Percentiles rank a stretch among this genome's conserved stretches.
Evolutionary conservation across 441 rosid genomes (phyloP).

Genomic region (Isatis lusitanica): DNA sequence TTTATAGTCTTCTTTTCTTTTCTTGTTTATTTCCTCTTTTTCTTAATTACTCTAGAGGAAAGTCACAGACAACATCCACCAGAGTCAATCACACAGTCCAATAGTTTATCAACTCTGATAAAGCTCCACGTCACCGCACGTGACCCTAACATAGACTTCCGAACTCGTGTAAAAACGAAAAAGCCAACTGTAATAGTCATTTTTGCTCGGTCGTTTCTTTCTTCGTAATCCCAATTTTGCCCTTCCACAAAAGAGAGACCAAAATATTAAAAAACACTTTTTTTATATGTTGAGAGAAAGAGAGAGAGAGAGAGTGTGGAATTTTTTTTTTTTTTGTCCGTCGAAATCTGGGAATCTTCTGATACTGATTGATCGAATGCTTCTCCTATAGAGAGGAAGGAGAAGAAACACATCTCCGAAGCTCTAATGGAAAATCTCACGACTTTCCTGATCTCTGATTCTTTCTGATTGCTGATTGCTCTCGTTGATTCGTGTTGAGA

Average conservation of each 20-base stretch:
- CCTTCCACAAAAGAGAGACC: neutral
- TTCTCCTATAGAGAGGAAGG: neutral
- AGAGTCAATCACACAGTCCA: neutral
- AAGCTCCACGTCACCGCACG: constrained; percentile 13
- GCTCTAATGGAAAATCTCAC: neutral
- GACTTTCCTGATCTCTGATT: constrained; percentile 21
- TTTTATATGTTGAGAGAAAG: neutral
- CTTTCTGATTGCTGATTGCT: neutral
- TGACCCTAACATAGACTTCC: constrained; percentile 15
- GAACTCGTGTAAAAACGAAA: constrained; percentile 19
- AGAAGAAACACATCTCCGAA: neutral
- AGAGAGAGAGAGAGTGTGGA: constrained; percentile 12
- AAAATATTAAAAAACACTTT: neutral
- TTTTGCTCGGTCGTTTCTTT: constrained; percentile 18
- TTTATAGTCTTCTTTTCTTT: neutral
- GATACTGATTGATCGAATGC: constrained; percentile 34
- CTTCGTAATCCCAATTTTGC: neutral
- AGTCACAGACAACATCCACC: too few species aligned
- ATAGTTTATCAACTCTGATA: neutral
- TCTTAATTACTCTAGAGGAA: too few species aligned
- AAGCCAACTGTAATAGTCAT: constrained; percentile 19
- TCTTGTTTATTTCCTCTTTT: too few species aligned
- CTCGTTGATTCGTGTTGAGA: constrained; percentile 19
- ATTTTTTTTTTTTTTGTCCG: constrained; percentile 10
- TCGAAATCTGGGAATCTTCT: constrained; percentile 34